phyloP scores from a whole-genome alignment of 2,329 filamentous ascomycete genomes.

The Pestalotiopsis fici region DNA sequence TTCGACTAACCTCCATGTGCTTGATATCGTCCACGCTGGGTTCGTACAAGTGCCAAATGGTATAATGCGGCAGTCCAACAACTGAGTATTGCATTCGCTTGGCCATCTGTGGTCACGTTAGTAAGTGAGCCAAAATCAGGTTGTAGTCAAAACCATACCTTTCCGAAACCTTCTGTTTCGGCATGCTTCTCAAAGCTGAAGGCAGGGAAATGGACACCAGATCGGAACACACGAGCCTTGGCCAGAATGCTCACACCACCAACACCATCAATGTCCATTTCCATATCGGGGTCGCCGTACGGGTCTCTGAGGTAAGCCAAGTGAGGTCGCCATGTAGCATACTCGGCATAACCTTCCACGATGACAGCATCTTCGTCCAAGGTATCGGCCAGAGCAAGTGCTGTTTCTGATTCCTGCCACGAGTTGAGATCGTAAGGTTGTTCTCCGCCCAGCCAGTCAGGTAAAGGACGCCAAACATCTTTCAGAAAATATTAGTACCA shows the following conservation, averaged over 20 bases:
- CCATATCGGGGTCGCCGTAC: constrained; percentile 97
- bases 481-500: constrained; percentile 17
- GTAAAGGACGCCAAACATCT: constrained; percentile 98
- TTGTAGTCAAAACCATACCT: constrained; percentile 57
- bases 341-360: constrained; percentile 97
- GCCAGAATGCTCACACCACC: constrained; percentile 96
- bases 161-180: constrained; percentile 97
- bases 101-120: constrained; percentile 71
- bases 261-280: constrained; percentile 99
- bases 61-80: constrained; percentile 94
- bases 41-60: constrained; percentile 99
- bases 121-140: neutral
- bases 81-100: constrained; percentile 95
- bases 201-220: constrained; percentile 94
- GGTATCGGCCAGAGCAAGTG: constrained; percentile 87
- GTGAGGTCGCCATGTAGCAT: constrained; percentile 97
- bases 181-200: constrained; percentile 99
- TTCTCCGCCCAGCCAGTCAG: constrained; percentile 97
- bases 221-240: constrained; percentile 92
- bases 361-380: constrained; percentile 98
- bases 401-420: constrained; percentile 98
- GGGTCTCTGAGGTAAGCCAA: constrained; percentile 95
- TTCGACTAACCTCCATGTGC: constrained; percentile 79
- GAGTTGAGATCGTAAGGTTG: constrained; percentile 98
- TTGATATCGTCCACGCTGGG: constrained; percentile 96